These are phyloP conservation scores for Forsythia suspensa DNA, from an alignment of 257 asterid genomes.

Conservation along the genomic window DNA sequence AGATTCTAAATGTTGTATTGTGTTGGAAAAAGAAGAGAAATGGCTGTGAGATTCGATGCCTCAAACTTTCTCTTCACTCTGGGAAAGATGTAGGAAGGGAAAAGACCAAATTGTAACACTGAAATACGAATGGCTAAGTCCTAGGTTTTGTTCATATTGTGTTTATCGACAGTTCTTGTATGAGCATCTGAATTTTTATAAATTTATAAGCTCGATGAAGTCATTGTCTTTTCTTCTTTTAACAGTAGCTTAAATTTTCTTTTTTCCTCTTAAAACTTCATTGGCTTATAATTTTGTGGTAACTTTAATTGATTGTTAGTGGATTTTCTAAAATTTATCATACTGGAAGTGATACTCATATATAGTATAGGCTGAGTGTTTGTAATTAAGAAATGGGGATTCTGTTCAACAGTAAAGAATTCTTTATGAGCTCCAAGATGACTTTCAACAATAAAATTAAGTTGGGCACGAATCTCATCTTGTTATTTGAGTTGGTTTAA, in stretches of 20 bases:
- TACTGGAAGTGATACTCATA: background rate
- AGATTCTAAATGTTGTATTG: too few species aligned
- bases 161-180: background rate
- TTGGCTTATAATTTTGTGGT: background rate
- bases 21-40: background rate
- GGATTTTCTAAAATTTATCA: background rate
- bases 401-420: background rate
- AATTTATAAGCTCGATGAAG: background rate
- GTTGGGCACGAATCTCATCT: background rate
- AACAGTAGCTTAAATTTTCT: background rate
- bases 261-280: background rate
- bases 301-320: background rate
- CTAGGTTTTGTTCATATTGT: background rate
- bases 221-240: background rate
- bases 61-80: background rate
- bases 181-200: background rate
- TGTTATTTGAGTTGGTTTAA: background rate
- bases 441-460: background rate
- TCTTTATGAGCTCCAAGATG: background rate
- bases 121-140: background rate
- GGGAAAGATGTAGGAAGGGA: background rate
- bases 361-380: background rate
- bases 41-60: background rate
- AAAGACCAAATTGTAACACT: background rate
- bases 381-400: background rate